A percentile compares a stretch with the other conserved stretches of the same genome.
Conservation (phyloP, 495 filamentous ascomycete genomes). For the Penicillium riverlandense region DNA sequence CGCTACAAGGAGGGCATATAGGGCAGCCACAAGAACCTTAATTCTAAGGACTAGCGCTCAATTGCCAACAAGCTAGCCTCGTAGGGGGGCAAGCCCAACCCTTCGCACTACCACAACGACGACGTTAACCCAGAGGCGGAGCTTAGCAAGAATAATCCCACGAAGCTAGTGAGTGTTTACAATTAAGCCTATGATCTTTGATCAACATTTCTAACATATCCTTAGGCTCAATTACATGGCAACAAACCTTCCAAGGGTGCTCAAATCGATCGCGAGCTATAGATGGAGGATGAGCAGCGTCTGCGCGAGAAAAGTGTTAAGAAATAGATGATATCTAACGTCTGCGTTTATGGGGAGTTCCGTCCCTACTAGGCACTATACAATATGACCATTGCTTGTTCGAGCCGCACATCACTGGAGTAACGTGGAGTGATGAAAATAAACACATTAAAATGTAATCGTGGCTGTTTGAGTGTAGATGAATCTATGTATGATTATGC, state of each 20-base stretch:
- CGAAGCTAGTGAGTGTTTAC: constrained; percentile 50
- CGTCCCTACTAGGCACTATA: too few species aligned
- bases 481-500: background rate
- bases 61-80: too few species aligned
- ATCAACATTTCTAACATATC: background rate
- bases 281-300: constrained; percentile 61
- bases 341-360: too few species aligned
- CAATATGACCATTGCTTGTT: too few species aligned
- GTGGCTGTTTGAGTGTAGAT: too few species aligned
- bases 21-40: too few species aligned
- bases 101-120: constrained; percentile 25
- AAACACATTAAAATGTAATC: background rate
- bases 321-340: constrained; percentile 13
- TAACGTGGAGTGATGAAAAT: too few species aligned
- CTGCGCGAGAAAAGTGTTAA: constrained; percentile 52
- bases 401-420: too few species aligned
- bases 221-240: constrained; percentile 61
- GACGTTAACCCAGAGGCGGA: constrained; percentile 45
- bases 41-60: too few species aligned
- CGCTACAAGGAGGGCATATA: constrained; percentile 57
- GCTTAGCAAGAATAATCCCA: constrained; percentile 58
- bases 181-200: too few species aligned
- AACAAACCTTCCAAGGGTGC: constrained; percentile 66
- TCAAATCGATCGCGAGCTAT: constrained; percentile 62
- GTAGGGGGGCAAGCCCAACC: constrained; percentile 14